Base-by-base conservation (phyloP, 2,329 filamentous ascomycete species). In the Venturia oleaginea region DNA sequence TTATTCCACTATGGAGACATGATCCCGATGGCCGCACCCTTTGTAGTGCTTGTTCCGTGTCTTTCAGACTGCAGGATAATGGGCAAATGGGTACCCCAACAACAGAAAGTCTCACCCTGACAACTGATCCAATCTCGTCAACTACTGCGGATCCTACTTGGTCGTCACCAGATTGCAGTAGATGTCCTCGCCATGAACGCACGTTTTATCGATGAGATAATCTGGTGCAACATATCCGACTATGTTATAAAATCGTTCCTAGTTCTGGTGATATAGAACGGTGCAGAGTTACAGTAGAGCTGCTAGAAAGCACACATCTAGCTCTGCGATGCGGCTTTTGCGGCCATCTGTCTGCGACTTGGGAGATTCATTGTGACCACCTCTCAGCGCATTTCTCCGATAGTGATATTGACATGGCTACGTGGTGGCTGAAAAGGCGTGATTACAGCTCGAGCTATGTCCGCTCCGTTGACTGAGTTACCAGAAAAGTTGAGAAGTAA, bases 261-360 rank as follows among this genome's bases (percentile, higher is more conserved):
- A 57, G 32, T 5, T n/a, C 19, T 57, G 11, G 24, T 22, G n/a
- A n/a, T 15, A 24, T 57, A 8, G 24, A 34, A n/a, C 32, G 19
- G 32, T 7, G 19, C 22, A 57, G 67, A 70, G 46, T 65, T 67
- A 17, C 42, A 19, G 42, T 15, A 46, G 43, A 69, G 13, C 66
- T 67, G 3, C 48, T 71, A 38, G 66, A 67, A 32, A 34, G 63
- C 4, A 37, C 5, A n/a, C 22, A 57, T 15, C 5, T 30, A 30
- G 19, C 51, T 8, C 22, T 57, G 22, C 51, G 51, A 17, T 57
- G 51, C 19, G 10, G 10, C 32, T 15, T 57, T 19, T 57, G 51
- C 32, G 22, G 51, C 5, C 19, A 30, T 57, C 10, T 5, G 13
- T 30, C 51, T 30, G 24, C 15, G 24, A 57, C 10, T 27, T 57